A percentile compares a stretch with the other conserved stretches of the same genome.
Conservation (phyloP, 2,329 filamentous ascomycete genomes). For the Colletotrichum paranaense region DNA sequence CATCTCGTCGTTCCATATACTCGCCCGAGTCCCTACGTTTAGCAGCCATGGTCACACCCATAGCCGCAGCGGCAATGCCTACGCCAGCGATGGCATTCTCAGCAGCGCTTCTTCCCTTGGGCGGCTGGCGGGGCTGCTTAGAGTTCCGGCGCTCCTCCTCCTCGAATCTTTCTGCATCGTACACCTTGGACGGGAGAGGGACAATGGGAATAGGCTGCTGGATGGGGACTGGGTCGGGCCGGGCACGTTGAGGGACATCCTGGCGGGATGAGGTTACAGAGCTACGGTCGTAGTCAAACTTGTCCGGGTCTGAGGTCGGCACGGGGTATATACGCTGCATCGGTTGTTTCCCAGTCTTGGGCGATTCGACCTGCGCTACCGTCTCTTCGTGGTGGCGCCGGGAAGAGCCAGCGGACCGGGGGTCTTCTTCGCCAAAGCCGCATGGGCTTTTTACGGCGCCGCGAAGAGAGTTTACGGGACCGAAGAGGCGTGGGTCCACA, state of each 20-base stretch:
- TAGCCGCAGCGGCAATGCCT: conserved; percentile 60
- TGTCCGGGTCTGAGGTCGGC: conserved; percentile 72
- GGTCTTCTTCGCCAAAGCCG: conserved; percentile 58
- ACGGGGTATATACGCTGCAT: conserved; percentile 76
- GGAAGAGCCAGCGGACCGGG: conserved; percentile 43
- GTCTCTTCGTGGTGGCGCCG: conserved; percentile 50
- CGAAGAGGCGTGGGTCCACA: conserved; percentile 69
- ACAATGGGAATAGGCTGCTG: conserved; percentile 86
- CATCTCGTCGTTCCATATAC: conserved; percentile 40
- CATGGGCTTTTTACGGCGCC: conserved; percentile 67
- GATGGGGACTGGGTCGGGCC: conserved; percentile 74
- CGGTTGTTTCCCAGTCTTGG: conserved; percentile 44
- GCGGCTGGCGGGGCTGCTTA: conserved; percentile 43
- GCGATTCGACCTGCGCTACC: conserved; percentile 48
- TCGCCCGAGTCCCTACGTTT: conserved; percentile 44
- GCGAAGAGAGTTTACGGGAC: conserved; percentile 70
- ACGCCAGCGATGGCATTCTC: conserved; percentile 59
- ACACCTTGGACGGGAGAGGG: conserved; percentile 77
- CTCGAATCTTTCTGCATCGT: conserved; percentile 61
- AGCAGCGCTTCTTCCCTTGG: conserved; percentile 54
- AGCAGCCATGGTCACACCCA: conserved; percentile 58
- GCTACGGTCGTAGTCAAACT: conserved; percentile 67
- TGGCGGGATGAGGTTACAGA: conserved; percentile 58
- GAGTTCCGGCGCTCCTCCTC: conserved; percentile 48
- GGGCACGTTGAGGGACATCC: conserved; percentile 53